Base-by-base conservation (phyloP, 306 rosid species). In the Dalbergia cultrata region DNA sequence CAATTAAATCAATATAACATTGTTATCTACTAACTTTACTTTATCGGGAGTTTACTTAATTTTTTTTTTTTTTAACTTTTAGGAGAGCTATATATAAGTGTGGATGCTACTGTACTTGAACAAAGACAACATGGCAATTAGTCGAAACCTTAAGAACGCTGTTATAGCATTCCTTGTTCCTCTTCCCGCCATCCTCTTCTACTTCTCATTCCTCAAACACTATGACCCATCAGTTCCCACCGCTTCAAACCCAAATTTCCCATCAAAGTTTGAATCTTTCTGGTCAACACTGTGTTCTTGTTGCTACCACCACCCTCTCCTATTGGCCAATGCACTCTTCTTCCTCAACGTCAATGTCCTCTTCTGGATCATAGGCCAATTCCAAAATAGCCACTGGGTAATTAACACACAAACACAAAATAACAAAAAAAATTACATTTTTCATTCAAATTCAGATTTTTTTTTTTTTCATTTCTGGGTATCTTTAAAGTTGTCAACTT, bases 341-440 rank as follows among this genome's bases (percentile, higher is more conserved):
- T 95, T 93, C 90, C 17, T 95, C 89, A 95, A 93, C 44, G 92
- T 95, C 79, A 95, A 89, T 70, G 67, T 91, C 65, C 86, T 95
- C 88, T 95, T 95, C 90, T 95, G 99, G 97, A 16, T 90, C 87
- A 85, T 95, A 70, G 89, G 94, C 84, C 94, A 72, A 64, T 58
- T 90, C 83, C 95, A 87, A 19, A 64, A 83, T 8, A 93, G 89
- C 84, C 97, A 95, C 72, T 95, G 99, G 99, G 99, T 95, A 74
- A 34, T 70, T 17, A 18, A 4, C 61, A 59, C 34, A 41, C 13
- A n/a, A 5, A 5, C 7, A 53, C 10, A 17, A 54, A 54, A 52
- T 26, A 26, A 26, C 31, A 1, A 26, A 26, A 26, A 26, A 26
- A 26, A 26, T 26, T 26, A 26, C 31, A 26, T 26, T 44, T 57